Evolutionary conservation across 73 alveolate species (phyloP).

Genomic region (Symbiodinium natans): DNA sequence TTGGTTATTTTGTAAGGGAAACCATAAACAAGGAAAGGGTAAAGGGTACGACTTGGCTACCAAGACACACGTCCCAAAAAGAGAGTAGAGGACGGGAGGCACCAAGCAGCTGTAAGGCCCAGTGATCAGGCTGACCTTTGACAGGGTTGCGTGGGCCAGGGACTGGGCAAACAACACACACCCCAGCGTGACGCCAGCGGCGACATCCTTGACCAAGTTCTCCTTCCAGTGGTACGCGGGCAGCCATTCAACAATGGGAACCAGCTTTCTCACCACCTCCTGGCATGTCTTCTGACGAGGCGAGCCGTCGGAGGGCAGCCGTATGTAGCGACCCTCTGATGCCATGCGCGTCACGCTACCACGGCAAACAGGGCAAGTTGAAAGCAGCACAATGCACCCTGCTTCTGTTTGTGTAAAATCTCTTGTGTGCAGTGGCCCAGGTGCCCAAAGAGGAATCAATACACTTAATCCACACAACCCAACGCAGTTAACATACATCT

Average conservation of each 20-base stretch:
- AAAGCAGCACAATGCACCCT: no score
- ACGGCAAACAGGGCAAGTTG: no score
- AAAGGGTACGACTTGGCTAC: neutral
- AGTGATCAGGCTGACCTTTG: conserved; percentile 65
- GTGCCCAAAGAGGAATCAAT: no score
- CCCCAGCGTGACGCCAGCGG: conserved; percentile 46
- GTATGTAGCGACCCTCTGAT: neutral
- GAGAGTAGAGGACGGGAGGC: conserved; percentile 54
- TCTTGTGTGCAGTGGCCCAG: no score
- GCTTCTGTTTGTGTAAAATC: no score
- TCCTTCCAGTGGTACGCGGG: conserved; percentile 59
- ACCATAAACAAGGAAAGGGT: neutral
- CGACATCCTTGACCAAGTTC: conserved; percentile 52
- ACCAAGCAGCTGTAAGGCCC: conserved; percentile 85
- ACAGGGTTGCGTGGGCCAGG: conserved; percentile 71
- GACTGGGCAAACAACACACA: conserved; percentile 79
- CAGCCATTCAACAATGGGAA: conserved; percentile 48
- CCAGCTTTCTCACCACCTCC: neutral
- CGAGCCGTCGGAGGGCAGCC: neutral
- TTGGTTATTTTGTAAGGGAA: no score
- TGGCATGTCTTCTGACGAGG: neutral
- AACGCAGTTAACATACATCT: no score
- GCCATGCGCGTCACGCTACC: no score
- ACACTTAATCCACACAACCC: no score
- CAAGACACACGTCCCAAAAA: conserved; percentile 78